These are phyloP conservation scores for Plasmodium inui DNA, from an alignment of 169 alveolate genomes.

Conservation along the genomic window DNA sequence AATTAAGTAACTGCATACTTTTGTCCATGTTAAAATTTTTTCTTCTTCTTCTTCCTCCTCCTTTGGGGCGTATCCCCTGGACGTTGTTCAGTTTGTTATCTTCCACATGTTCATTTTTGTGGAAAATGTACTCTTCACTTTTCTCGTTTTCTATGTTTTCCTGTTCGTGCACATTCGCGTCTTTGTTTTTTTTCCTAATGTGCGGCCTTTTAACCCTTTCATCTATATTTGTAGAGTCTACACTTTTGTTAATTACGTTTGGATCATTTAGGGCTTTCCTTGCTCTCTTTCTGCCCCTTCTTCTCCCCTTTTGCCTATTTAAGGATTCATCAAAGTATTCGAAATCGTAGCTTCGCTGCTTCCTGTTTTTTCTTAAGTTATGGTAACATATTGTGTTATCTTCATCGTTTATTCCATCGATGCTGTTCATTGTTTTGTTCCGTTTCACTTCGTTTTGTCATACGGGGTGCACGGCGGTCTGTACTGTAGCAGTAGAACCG, in stretches of 20 bases:
- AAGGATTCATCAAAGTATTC: slow-evolving; percentile 45
- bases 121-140: background rate
- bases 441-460: background rate
- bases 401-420: slow-evolving; percentile 45
- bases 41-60: slow-evolving; percentile 7
- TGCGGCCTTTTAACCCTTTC: background rate
- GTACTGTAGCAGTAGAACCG: background rate
- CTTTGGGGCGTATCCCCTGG: background rate
- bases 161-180: background rate
- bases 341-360: slow-evolving; percentile 63
- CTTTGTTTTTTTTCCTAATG: slow-evolving; percentile 13
- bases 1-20: slow-evolving; percentile 26
- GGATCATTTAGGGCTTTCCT: slow-evolving; percentile 21
- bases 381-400: slow-evolving; percentile 40
- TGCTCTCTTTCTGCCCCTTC: slow-evolving; percentile 37
- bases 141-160: background rate
- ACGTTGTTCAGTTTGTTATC: background rate
- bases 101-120: background rate
- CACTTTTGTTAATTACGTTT: background rate
- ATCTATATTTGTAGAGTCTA: background rate
- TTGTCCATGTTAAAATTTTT: slow-evolving; percentile 33
- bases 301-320: slow-evolving; percentile 23
- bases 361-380: slow-evolving; percentile 69
- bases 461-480: background rate
- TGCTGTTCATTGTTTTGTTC: slow-evolving; percentile 44